These are phyloP conservation scores for Heliamphora exappendiculata DNA, from an alignment of 148 eudicot genomes.

Conservation along the genomic window DNA sequence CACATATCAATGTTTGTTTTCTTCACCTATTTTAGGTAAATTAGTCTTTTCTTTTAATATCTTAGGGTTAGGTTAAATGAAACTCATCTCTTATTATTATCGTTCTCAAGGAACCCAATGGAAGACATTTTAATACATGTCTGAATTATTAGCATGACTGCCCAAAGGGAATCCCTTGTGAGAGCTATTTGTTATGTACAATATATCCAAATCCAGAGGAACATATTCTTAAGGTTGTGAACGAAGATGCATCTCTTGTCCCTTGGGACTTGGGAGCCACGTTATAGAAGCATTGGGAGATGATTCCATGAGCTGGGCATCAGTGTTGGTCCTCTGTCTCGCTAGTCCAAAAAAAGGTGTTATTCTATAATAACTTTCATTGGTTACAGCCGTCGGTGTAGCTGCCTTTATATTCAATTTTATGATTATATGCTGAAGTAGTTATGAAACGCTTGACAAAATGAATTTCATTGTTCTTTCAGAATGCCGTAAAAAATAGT, in stretches of 20 bases:
- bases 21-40: neutral
- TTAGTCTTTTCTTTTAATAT: neutral
- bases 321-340: neutral
- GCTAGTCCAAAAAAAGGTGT: neutral
- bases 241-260: neutral
- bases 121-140: neutral
- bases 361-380: neutral
- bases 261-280: no score
- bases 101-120: neutral
- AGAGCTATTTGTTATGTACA: neutral
- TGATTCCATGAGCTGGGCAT: neutral
- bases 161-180: no score
- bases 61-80: neutral
- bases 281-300: neutral
- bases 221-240: neutral
- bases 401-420: neutral
- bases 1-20: neutral
- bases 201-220: neutral
- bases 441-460: slow-evolving; percentile 13
- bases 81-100: neutral
- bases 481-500: slow-evolving; percentile 63
- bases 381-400: neutral
- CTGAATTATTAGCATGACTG: neutral
- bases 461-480: slow-evolving; percentile 16
- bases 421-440: neutral